Conservation (phyloP, 768 basidiomycete genomes). For the Boletus tomentosulus region DNA sequence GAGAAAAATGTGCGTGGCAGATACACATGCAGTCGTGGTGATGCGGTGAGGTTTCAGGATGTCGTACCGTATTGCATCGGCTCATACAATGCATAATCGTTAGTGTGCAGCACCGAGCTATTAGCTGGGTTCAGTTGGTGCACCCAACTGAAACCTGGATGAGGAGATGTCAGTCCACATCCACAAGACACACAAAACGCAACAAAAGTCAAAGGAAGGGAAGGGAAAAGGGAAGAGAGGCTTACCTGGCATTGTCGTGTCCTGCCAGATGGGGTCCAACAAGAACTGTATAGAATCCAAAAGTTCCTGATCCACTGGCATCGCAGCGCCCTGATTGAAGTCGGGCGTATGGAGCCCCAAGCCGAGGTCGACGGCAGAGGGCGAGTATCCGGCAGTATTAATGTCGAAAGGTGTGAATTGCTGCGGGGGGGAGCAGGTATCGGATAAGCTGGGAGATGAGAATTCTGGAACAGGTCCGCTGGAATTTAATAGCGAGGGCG, state of each 20-base stretch:
- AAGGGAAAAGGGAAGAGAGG: background rate
- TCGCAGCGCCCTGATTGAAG: constrained; percentile 43
- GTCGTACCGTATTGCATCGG: constrained; percentile 13
- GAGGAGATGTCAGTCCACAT: background rate
- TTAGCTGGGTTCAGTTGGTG: constrained; percentile 23
- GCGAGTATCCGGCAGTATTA: constrained; percentile 14
- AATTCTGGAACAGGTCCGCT: constrained; percentile 11
- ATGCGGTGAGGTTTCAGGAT: background rate
- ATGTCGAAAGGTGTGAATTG: constrained; percentile 37
- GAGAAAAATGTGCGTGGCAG: background rate
- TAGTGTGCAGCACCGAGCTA: constrained; percentile 14
- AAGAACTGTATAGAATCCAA: constrained; percentile 60
- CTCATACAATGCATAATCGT: constrained; percentile 29
- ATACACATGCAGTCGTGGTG: background rate
- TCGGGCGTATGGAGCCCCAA: constrained; percentile 27
- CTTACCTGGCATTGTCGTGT: constrained; percentile 53
- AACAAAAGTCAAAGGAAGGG: background rate
- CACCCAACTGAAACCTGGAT: constrained; percentile 35
- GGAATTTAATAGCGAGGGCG: constrained; percentile 3
- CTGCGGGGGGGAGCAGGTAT: constrained; percentile 38
- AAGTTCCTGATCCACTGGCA: constrained; percentile 57
- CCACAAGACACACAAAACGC: background rate
- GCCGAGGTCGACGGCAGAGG: constrained; percentile 2
- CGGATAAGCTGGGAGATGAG: constrained; percentile 30
- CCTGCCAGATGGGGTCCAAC: constrained; percentile 53